These are phyloP conservation scores for Tetrahymena malaccensis DNA, from an alignment of 73 alveolate species.

Conservation along the genomic window DNA sequence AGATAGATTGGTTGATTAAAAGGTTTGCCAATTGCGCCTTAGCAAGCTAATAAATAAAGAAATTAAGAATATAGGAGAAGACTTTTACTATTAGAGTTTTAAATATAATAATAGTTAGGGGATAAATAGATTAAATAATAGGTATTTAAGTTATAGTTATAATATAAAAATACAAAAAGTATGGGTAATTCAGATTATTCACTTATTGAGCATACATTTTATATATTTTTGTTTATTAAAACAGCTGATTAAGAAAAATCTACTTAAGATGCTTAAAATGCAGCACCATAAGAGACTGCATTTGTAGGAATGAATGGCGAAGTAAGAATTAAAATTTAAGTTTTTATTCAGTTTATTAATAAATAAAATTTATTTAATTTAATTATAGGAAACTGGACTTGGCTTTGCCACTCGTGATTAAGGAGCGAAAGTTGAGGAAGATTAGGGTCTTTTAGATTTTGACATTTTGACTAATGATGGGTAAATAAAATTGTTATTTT, in stretches of 20 bases:
- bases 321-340: neutral
- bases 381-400: conserved; percentile 6
- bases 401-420: conserved; percentile 40
- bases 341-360: neutral
- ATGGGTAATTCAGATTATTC: neutral
- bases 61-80: neutral
- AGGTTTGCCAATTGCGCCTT: neutral
- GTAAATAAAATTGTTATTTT: neutral
- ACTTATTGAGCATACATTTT: neutral
- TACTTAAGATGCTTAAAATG: neutral
- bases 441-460: conserved; percentile 36
- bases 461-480: conserved; percentile 32
- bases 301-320: neutral
- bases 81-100: neutral
- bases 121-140: neutral
- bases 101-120: neutral
- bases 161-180: neutral
- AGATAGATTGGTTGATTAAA: neutral
- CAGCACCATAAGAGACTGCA: neutral
- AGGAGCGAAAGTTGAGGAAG: conserved; percentile 45
- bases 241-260: neutral
- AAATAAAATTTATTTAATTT: neutral
- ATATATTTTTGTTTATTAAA: neutral
- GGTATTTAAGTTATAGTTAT: neutral
- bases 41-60: neutral